Evolutionary conservation across 495 filamentous ascomycete species (phyloP), one percentile per base, ranked within the genome.

Genomic region (Trichoderma erinaceum): DNA sequence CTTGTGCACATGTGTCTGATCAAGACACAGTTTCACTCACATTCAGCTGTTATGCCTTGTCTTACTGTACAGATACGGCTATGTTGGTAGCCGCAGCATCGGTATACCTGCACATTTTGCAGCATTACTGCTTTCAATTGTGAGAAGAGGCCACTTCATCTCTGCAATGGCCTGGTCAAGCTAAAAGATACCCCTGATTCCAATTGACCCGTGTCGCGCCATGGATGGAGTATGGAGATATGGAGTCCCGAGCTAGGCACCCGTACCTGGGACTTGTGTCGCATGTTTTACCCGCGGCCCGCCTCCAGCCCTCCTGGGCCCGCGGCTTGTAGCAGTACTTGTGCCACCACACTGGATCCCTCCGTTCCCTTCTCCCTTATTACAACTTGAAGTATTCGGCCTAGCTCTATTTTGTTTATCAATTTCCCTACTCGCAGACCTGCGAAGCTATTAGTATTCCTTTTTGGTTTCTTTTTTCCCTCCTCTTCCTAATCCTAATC

Each of bases 201-300:
- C 56, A 61, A 29, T 61, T 29, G 56, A 61, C 56, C 56, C 56
- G 56, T 61, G 56, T 61, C 56, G 56, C 56, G 56, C 23, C 56
- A 27, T 56, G 50, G 21, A 56, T 46, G 43, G 43, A 46, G 43
- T 7, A 46, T 46, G 43, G 43, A 46, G 43, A 18, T 10, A 52
- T 52, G 48, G 48, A 52, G 48, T 10, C 48, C 48, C 23, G 56
- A 15, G 50, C 21, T 29, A 23, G 56, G 23, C 35, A 38, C 8
- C 35, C 8, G 35, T 38, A 38, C 35, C 35, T 13, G 56, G 56
- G 27, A 61, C 56, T 32, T 61, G 8, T 32, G 25, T 32, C 23
- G 56, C 56, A 61, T 61, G 56, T 61, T 29, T 11, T 23, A 18
- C 48, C 48, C 43, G 35, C 8, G 35, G 35, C 35, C 35, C 35